Evolutionary conservation across 177 flowering plant species (phyloP).

Genomic region (Vitis hybrid): DNA sequence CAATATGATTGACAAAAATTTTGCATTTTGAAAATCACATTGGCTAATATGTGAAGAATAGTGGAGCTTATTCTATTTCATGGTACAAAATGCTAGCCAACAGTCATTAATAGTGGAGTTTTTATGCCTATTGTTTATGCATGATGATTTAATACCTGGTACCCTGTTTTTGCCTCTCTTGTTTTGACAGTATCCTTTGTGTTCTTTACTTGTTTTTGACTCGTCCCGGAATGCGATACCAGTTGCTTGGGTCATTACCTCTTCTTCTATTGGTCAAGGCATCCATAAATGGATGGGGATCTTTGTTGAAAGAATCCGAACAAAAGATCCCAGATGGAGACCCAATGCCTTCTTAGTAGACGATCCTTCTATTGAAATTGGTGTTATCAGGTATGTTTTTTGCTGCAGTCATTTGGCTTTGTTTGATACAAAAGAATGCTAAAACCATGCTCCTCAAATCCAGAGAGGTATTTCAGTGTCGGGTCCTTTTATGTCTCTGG

Average conservation of each 20-base stretch:
- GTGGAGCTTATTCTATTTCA: background rate
- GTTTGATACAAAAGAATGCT: background rate
- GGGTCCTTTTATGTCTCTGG: constrained; percentile 51
- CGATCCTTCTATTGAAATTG: constrained; percentile 41
- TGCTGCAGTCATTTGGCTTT: background rate
- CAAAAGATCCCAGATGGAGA: constrained; percentile 53
- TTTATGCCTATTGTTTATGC: constrained; percentile 1
- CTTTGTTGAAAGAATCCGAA: constrained; percentile 41
- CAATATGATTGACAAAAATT: too few relatives aligned
- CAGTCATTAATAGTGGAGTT: background rate
- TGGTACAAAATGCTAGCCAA: background rate
- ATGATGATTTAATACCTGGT: background rate
- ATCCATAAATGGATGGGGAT: constrained; percentile 39
- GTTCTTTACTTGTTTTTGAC: constrained; percentile 52
- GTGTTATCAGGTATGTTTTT: constrained; percentile 36
- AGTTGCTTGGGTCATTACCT: constrained; percentile 62
- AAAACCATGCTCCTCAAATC: constrained; percentile 11
- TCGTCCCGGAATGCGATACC: constrained; percentile 54
- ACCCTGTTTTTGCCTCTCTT: constrained; percentile 1
- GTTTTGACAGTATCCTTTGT: constrained; percentile 42
- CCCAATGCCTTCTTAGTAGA: constrained; percentile 44
- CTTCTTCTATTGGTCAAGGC: constrained; percentile 31
- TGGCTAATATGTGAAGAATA: background rate
- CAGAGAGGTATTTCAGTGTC: constrained; percentile 56
- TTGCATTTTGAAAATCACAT: background rate